A percentile compares a stretch with the other conserved stretches of the same genome.
Conservation (phyloP, 1,284 basidiomycete species). For the Boletus semigastroideus region DNA sequence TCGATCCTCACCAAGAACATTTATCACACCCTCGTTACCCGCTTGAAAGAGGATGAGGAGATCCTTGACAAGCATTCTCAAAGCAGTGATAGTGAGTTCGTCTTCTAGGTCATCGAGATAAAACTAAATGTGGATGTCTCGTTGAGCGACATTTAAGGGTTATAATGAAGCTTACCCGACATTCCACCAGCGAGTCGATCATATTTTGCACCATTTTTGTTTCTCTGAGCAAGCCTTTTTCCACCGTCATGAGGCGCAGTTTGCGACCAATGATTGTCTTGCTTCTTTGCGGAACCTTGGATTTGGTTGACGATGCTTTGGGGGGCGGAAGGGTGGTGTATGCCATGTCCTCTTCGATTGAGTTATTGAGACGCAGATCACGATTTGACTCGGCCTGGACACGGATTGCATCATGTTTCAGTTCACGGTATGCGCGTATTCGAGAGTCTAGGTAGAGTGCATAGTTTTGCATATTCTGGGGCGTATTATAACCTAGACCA, state of each 20-base stretch:
- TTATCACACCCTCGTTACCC: conserved; percentile 97
- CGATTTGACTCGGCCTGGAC: conserved; percentile 90
- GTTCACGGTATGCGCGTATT: conserved; percentile 86
- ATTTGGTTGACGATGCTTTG: conserved; percentile 29
- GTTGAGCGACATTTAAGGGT: background rate
- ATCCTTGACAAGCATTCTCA: conserved; percentile 97
- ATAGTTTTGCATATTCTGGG: conserved; percentile 86
- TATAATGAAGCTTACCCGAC: conserved; percentile 57
- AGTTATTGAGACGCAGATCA: conserved; percentile 66
- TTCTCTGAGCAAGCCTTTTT: conserved; percentile 93
- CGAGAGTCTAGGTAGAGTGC: conserved; percentile 88
- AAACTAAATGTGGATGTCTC: conserved; percentile 55
- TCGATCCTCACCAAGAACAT: conserved; percentile 74
- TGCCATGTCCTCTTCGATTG: conserved; percentile 55
- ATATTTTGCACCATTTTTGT: conserved; percentile 89
- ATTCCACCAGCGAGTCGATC: conserved; percentile 85
- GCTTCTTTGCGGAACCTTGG: conserved; percentile 50
- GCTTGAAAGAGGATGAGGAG: conserved; percentile 94
- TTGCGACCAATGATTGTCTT: conserved; percentile 83
- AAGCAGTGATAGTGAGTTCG: conserved; percentile 85
- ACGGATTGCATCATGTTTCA: conserved; percentile 91
- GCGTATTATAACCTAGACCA: conserved; percentile 73
- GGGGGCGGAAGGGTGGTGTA: conserved; percentile 30
- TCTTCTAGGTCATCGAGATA: conserved; percentile 93
- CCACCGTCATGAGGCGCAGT: conserved; percentile 89